Evolutionary conservation across 2,329 filamentous ascomycete genomes (phyloP), one percentile per base, ranked within the genome.

Genomic region (Tolypocladium inflatum): DNA sequence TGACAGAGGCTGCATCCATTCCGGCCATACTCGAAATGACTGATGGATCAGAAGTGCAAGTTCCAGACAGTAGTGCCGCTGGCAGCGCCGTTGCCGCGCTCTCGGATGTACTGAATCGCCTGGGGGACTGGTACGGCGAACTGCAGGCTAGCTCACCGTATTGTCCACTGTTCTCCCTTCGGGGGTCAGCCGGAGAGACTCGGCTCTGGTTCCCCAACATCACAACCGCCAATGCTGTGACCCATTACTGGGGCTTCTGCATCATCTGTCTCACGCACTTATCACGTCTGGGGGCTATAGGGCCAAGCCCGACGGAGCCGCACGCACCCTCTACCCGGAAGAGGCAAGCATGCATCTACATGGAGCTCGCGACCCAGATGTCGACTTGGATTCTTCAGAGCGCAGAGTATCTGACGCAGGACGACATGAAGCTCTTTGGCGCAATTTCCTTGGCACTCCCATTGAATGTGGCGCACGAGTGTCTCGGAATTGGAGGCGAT

Each of bases 341-440:
- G 45, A 21, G 11, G 21, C 23, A 26, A 15, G 13, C 8, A 30
- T 50, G 13, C 45, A 50, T 21, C 21, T 50, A 7, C 45, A 50
- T 15, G 56, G 71, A 1, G 67, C 67, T 1, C 5, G 37, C 37
- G 11, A 38, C 37, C 13, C 37, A 38, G 37, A 15, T 38, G 37
- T 38, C 37, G 37, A 58, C 55, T 0, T 66, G 64, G 58, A 70
- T 73, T 17, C 69, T 68, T 45, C 62, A 65, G 33, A 73, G 72
- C 45, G 70, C 71, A 50, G 66, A 70, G 8, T 76, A 74, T 58
- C 57, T 75, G 9, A 60, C 74, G 19, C 70, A 70, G 57, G 71
- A 74, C 21, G 67, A 72, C 23, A 73, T 76, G 70, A 71, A 67
- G 21, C 61, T 76, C 0, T 76, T 69, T 57, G 74, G 75, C 0